phyloP scores from a whole-genome alignment of 345 rosid genomes.

The Eucalyptus polybractea region DNA sequence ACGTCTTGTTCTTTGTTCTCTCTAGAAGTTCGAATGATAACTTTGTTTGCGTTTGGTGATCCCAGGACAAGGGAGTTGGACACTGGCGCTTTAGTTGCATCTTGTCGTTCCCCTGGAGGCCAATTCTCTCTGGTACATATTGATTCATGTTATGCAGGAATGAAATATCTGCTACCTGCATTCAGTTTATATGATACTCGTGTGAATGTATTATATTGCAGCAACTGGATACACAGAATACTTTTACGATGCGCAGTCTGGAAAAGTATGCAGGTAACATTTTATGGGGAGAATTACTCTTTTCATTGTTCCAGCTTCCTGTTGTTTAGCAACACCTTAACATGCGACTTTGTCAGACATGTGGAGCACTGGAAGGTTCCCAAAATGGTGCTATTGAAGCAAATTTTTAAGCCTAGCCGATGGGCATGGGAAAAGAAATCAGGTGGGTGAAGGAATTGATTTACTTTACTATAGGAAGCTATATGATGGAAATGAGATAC shows the following conservation, averaged over 20 bases:
- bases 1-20: not conserved
- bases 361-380: slow-evolving; percentile 95
- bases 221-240: slow-evolving; percentile 93
- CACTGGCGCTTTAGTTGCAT: slow-evolving; percentile 88
- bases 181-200: not conserved
- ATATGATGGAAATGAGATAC: not conserved
- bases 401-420: slow-evolving; percentile 60
- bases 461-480: not conserved
- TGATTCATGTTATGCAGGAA: not conserved
- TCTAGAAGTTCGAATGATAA: not conserved
- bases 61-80: slow-evolving; percentile 82
- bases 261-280: slow-evolving; percentile 69
- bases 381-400: slow-evolving; percentile 71
- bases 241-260: slow-evolving; percentile 51
- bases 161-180: not conserved
- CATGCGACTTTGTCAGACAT: slow-evolving; percentile 31
- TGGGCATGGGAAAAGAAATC: slow-evolving; percentile 11
- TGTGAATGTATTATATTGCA: slow-evolving; percentile 10
- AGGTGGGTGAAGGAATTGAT: not conserved
- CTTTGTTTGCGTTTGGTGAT: not conserved
- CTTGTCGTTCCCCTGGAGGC: slow-evolving; percentile 96
- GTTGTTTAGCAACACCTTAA: not conserved
- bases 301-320: not conserved
- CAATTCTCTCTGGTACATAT: slow-evolving; percentile 74
- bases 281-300: not conserved